Evolutionary conservation across 805 yeast genomes (phyloP).

Genomic region (Sporopachydermia quercuum): DNA sequence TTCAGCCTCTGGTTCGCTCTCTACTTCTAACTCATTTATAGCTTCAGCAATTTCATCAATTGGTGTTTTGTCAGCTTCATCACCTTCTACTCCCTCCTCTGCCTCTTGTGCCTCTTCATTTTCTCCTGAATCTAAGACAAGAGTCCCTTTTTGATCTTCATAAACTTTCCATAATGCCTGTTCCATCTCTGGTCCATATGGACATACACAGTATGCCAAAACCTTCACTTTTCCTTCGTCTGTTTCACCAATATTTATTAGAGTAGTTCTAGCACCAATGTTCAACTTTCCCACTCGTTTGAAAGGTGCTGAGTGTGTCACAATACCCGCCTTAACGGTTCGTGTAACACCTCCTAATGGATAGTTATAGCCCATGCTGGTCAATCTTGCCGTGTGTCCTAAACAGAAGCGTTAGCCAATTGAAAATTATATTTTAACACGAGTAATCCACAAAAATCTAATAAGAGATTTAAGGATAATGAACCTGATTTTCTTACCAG

Average conservation of each 20-base stretch:
- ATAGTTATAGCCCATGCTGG: conserved; percentile 7
- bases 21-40: neutral
- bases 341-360: conserved; percentile 12
- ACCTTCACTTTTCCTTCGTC: conserved; percentile 6
- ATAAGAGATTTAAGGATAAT: too few species aligned
- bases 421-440: too few species aligned
- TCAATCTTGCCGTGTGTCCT: too few species aligned
- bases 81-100: conserved; percentile 1
- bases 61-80: neutral
- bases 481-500: too few species aligned
- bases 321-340: conserved; percentile 7
- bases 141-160: neutral
- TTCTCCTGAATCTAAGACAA: neutral
- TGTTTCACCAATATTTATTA: conserved; percentile 7
- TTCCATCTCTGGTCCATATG: conserved; percentile 12
- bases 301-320: conserved; percentile 12
- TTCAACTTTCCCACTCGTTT: conserved; percentile 5
- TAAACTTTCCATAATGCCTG: conserved; percentile 5
- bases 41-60: neutral
- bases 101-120: neutral
- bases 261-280: conserved; percentile 12
- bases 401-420: too few species aligned
- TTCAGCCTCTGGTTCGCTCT: conserved; percentile 3
- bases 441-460: too few species aligned
- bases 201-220: conserved; percentile 10